phyloP scores from a whole-genome alignment of 371 early-diverging fungal species.

The Rhizomucor miehei region DNA sequence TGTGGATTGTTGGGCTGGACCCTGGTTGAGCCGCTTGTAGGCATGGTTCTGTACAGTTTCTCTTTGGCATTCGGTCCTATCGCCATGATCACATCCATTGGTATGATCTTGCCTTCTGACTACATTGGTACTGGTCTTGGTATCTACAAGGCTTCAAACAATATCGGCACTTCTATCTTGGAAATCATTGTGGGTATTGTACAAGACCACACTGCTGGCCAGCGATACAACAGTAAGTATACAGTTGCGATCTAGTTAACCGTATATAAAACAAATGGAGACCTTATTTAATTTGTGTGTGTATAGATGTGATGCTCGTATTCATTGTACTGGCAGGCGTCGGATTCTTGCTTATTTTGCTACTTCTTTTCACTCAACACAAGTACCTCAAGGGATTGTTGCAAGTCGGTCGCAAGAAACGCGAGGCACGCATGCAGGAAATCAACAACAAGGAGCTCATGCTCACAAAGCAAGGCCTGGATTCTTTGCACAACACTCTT shows the following conservation, averaged over 20 bases:
- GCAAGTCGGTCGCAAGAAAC: constrained; percentile 28
- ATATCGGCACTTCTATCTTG: constrained; percentile 47
- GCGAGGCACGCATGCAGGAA: constrained; percentile 35
- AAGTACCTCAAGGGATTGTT: constrained; percentile 28
- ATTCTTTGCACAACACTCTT: constrained; percentile 26
- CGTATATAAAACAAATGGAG: too few species aligned
- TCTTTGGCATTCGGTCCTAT: constrained; percentile 54
- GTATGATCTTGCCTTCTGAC: constrained; percentile 47
- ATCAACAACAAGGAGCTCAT: constrained; percentile 35
- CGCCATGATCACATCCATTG: constrained; percentile 49
- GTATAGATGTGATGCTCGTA: constrained; percentile 34
- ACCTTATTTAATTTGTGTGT: not conserved
- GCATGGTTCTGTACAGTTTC: constrained; percentile 46
- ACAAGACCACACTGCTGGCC: constrained; percentile 40
- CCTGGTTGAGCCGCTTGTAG: constrained; percentile 37
- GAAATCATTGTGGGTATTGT: constrained; percentile 50
- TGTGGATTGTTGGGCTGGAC: constrained; percentile 45
- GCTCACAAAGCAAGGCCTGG: constrained; percentile 32
- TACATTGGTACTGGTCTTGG: constrained; percentile 58
- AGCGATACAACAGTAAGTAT: constrained; percentile 27
- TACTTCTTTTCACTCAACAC: constrained; percentile 29
- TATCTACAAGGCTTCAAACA: constrained; percentile 46
- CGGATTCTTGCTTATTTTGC: constrained; percentile 31
- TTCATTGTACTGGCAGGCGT: constrained; percentile 32
- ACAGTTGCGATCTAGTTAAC: too few species aligned